Percentiles rank a stretch among this genome's conserved stretches.
phyloP scores from a whole-genome alignment of 2,329 filamentous ascomycete species.

The Fusarium acutatum region DNA sequence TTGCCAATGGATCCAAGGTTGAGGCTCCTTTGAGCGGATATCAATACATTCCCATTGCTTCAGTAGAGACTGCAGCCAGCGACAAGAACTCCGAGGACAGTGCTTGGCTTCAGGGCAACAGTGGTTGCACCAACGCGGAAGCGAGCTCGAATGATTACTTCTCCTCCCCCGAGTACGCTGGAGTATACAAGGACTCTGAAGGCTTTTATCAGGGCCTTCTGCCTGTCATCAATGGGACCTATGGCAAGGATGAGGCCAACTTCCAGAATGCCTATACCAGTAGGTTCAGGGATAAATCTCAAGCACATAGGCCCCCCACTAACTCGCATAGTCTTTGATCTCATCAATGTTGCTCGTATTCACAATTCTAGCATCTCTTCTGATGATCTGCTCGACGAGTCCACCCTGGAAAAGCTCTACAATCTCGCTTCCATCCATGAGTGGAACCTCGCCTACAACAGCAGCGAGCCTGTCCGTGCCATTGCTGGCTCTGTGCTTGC shows the following conservation, averaged over 20 bases:
- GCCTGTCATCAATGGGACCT: constrained; percentile 64
- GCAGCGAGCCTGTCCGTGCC: constrained; percentile 70
- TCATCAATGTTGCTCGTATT: constrained; percentile 66
- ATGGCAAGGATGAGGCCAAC: constrained; percentile 53
- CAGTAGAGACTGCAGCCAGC: constrained; percentile 63
- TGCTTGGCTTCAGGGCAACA: constrained; percentile 67
- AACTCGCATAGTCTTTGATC: constrained; percentile 61
- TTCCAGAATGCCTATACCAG: constrained; percentile 71
- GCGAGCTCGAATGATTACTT: constrained; percentile 66
- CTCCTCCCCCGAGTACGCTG: constrained; percentile 55
- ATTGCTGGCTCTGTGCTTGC: constrained; percentile 67
- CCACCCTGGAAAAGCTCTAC: constrained; percentile 69
- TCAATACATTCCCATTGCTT: constrained; percentile 81
- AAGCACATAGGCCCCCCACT: constrained; percentile 40
- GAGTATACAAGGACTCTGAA: constrained; percentile 59
- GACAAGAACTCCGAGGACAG: constrained; percentile 63
- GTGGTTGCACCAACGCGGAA: constrained; percentile 63
- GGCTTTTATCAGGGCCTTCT: constrained; percentile 66
- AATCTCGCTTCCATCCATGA: constrained; percentile 83
- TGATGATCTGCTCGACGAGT: constrained; percentile 65
- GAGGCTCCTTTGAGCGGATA: constrained; percentile 79
- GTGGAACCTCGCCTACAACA: constrained; percentile 84
- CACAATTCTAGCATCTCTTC: constrained; percentile 69
- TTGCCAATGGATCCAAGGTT: constrained; percentile 75
- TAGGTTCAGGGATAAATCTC: constrained; percentile 60